Evolutionary conservation across 306 rosid species (phyloP).

Genomic region (Biancaea sappan): DNA sequence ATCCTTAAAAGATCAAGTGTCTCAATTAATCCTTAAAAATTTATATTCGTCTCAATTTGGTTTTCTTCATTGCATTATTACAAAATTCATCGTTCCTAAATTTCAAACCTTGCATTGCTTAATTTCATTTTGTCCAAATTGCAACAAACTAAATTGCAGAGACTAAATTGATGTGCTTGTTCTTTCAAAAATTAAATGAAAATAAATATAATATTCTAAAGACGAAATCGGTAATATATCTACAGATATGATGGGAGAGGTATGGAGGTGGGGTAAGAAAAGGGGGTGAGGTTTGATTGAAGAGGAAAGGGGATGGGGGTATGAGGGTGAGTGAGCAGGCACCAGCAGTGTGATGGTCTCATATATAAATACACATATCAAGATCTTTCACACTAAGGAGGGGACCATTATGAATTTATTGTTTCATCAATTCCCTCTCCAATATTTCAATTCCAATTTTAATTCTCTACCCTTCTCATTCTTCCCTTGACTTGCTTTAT

Average conservation of each 20-base stretch:
- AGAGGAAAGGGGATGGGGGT: constrained; percentile 22
- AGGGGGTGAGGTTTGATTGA: constrained; percentile 32
- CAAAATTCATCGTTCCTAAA: too few relatives aligned
- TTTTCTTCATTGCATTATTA: too few relatives aligned
- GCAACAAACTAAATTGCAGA: too few relatives aligned
- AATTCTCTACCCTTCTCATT: not conserved
- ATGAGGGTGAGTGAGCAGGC: not conserved
- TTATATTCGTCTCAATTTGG: too few relatives aligned
- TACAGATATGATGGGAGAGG: not conserved
- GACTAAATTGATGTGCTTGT: too few relatives aligned
- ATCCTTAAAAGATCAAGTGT: too few relatives aligned
- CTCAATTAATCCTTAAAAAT: too few relatives aligned
- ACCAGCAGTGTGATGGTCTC: constrained; percentile 13
- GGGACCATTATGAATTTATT: constrained; percentile 39
- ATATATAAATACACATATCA: not conserved
- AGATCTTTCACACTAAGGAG: constrained; percentile 22
- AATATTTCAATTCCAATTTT: not conserved
- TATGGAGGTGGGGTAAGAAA: not conserved
- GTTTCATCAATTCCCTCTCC: not conserved
- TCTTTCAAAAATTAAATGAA: too few relatives aligned
- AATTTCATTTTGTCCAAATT: too few relatives aligned
- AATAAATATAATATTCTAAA: too few relatives aligned
- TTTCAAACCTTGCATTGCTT: too few relatives aligned
- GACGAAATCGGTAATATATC: too few relatives aligned
- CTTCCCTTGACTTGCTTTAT: constrained; percentile 31